phyloP scores from a whole-genome alignment of 176 grass and related monocot genomes.

The Cenchrus americanus region DNA sequence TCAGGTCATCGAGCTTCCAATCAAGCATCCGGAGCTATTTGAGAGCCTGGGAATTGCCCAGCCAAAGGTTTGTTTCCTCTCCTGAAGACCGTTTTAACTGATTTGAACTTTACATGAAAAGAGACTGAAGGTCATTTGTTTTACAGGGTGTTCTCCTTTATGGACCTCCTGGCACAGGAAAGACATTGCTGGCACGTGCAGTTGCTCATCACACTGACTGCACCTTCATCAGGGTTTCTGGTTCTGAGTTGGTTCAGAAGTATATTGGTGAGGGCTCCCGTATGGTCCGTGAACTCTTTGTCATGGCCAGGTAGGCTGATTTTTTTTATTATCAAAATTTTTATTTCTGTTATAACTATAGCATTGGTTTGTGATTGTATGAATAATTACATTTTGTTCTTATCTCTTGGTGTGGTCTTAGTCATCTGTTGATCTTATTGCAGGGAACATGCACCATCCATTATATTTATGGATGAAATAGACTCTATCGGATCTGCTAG shows the following conservation, averaged over 20 bases:
- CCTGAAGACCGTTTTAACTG: not conserved
- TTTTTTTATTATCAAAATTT: not conserved
- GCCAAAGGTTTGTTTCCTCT: conserved; percentile 68
- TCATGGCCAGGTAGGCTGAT: conserved; percentile 87
- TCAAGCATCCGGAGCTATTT: conserved; percentile 97
- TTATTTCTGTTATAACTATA: not conserved
- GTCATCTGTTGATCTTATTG: conserved; percentile 39
- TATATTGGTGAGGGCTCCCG: conserved; percentile 98
- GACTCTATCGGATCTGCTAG: conserved; percentile 96
- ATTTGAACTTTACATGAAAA: not conserved
- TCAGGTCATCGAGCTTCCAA: conserved; percentile 98
- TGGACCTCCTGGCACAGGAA: conserved; percentile 95
- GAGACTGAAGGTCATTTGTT: not conserved
- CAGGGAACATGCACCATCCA: conserved; percentile 97
- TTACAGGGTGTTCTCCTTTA: conserved; percentile 95
- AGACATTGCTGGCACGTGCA: conserved; percentile 91
- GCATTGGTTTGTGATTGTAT: conserved; percentile 17
- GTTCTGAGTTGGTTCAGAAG: conserved; percentile 98
- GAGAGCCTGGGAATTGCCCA: conserved; percentile 98
- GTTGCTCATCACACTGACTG: conserved; percentile 99
- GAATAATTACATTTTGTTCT: not conserved
- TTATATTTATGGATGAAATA: conserved; percentile 99
- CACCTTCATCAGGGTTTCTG: conserved; percentile 98
- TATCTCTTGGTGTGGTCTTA: conserved; percentile 7
- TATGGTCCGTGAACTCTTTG: conserved; percentile 98